A percentile compares a stretch with the other conserved stretches of the same genome.
These are phyloP conservation scores for Naganishia cerealis DNA, from an alignment of 1,284 basidiomycete species.

Conservation along the genomic window DNA sequence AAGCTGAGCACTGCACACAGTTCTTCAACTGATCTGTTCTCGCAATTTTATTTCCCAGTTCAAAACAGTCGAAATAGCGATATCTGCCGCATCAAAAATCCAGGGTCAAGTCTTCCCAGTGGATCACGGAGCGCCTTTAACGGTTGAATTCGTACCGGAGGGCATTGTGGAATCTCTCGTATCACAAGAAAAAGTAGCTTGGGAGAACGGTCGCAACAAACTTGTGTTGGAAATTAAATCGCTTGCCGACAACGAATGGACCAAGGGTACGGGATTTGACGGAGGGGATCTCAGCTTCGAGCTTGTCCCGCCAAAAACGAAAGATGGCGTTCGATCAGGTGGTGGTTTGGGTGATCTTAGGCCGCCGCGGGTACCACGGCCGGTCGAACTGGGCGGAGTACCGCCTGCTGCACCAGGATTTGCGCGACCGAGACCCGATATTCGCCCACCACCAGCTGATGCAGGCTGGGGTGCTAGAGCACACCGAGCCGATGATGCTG, in stretches of 20 bases:
- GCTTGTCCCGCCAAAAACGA: conserved; percentile 29
- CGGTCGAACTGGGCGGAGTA: conserved; percentile 12
- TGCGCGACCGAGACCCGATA: conserved; percentile 3
- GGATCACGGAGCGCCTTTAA: conserved; percentile 37
- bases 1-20: background rate
- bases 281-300: conserved; percentile 35
- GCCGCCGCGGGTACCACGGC: conserved; percentile 27
- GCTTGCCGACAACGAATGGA: conserved; percentile 18
- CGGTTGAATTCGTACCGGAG: conserved; percentile 49
- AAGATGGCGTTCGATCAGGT: conserved; percentile 30
- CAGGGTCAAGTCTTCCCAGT: conserved; percentile 32
- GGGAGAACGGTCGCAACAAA: conserved; percentile 48
- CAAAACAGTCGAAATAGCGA: conserved; percentile 19
- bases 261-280: conserved; percentile 22
- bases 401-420: background rate
- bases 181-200: conserved; percentile 48
- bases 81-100: conserved; percentile 25
- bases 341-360: conserved; percentile 34
- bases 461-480: conserved; percentile 11
- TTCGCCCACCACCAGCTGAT: conserved; percentile 19
- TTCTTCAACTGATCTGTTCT: background rate
- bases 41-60: conserved; percentile 10
- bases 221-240: conserved; percentile 39
- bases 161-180: conserved; percentile 41
- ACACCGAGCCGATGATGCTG: background rate